These are phyloP conservation scores for Rosa rugosa DNA, from an alignment of 306 rosid species.

Conservation along the genomic window DNA sequence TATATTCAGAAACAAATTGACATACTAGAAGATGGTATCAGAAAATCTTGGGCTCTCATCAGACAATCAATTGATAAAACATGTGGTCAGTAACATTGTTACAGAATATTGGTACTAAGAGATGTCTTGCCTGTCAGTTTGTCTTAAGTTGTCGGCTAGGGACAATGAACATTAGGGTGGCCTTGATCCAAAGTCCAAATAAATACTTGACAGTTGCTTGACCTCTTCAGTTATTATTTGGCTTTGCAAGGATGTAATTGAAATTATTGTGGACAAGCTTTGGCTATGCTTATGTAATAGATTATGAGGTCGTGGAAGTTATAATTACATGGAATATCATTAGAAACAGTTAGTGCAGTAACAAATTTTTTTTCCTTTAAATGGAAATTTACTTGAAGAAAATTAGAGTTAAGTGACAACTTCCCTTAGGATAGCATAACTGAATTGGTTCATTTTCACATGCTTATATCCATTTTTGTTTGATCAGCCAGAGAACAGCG, in stretches of 20 bases:
- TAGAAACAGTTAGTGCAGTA: not conserved
- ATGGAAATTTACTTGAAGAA: not conserved
- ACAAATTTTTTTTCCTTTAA: not conserved
- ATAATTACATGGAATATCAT: not conserved
- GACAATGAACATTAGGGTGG: no score
- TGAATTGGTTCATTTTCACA: not conserved
- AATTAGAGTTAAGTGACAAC: not conserved
- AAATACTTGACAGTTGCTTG: not conserved
- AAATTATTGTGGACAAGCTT: not conserved
- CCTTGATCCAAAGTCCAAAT: no score
- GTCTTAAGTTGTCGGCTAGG: no score
- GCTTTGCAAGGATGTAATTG: not conserved
- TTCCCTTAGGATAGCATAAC: not conserved
- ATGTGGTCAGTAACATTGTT: slow-evolving; percentile 28
- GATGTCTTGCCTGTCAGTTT: not conserved
- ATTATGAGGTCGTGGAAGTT: not conserved
- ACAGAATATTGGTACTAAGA: not conserved
- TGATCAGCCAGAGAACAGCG: slow-evolving; percentile 34
- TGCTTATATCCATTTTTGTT: slow-evolving; percentile 16
- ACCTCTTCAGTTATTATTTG: slow-evolving; percentile 1
- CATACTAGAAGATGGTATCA: slow-evolving; percentile 45
- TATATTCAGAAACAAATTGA: slow-evolving; percentile 48
- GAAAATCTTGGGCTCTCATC: slow-evolving; percentile 46
- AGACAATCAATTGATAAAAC: slow-evolving; percentile 24
- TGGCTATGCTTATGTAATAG: not conserved